Base-by-base conservation (phyloP, 305 asterid genomes). In the Fraxinus dipetala region DNA sequence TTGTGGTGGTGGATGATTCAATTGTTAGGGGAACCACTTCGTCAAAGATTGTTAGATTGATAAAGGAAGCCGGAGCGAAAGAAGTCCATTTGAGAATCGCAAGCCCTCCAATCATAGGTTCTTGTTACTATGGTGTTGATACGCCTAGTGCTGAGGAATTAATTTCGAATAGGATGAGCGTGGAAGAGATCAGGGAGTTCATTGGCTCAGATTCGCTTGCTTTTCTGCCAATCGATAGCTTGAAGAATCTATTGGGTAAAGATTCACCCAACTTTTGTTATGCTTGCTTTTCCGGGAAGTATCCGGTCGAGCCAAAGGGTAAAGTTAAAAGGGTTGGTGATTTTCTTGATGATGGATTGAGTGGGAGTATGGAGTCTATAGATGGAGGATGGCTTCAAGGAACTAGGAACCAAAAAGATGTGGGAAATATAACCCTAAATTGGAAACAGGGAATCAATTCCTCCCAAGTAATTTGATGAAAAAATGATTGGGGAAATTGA, bases 1-100 rank as follows among this genome's bases (percentile, higher is more conserved):
- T 96, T 14, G 98, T 93, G 76, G 99, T 96, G 36, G 99, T 96
- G 54, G 99, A 96, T 36, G 99, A 94, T 85, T 96, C 98, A 0
- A 94, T 96, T 5, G 98, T 96, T 10, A 87, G 99, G 48, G 98
- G 99, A 45, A 94, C 99, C 1, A 95, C 99, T 3, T 89, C 95
- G 1, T 93, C 94, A 1, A 96, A 96, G 86, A 96, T 96, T 67
- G 99, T 96, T n/a, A 81, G 98, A 84, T 11, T 96, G 85, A 35
- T 90, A 75, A 91, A 91, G 87, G 99, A 94, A 75, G 92, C 97
- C 0, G 98, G 99, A 0, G 99, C 98, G 0, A 93, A 93, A 73
- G 97, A 88, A 85, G 92, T 91, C 18, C 97, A 92, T 59, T 88
- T 92, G 95, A 87, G 95, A 65, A 90, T 92, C 5, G 93, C 93